A percentile compares a stretch with the other conserved stretches of the same genome.
phyloP scores from a whole-genome alignment of 495 filamentous ascomycete genomes.

The Lasiosphaeria hispida region DNA sequence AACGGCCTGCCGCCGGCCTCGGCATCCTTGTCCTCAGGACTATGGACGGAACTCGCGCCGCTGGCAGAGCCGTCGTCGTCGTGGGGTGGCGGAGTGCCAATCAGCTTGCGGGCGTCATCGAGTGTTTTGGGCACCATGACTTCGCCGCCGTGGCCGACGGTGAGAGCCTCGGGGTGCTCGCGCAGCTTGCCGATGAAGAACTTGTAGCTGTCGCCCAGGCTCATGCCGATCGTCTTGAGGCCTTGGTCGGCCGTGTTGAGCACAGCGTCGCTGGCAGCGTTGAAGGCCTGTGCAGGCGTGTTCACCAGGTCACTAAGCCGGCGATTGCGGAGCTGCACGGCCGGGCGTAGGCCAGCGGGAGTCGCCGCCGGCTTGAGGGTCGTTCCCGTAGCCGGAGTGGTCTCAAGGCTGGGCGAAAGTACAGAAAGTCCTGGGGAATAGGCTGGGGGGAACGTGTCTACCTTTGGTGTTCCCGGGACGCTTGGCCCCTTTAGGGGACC shows the following conservation, averaged over 20 bases:
- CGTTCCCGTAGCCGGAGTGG: conserved; percentile 38
- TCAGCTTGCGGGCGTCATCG: conserved; percentile 85
- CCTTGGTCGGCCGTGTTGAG: conserved; percentile 85
- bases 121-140: conserved; percentile 77
- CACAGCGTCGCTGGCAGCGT: conserved; percentile 78
- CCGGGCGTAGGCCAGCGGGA: conserved; percentile 39
- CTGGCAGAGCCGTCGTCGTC: conserved; percentile 50
- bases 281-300: conserved; percentile 72
- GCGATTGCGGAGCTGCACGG: conserved; percentile 50
- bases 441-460: conserved; percentile 51
- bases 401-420: conserved; percentile 3
- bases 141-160: conserved; percentile 33
- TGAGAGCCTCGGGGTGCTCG: conserved; percentile 54
- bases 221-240: conserved; percentile 82
- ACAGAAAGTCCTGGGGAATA: conserved; percentile 36
- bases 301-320: conserved; percentile 82
- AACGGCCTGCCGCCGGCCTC: conserved; percentile 23
- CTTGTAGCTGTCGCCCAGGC: conserved; percentile 87
- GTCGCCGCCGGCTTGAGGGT: conserved; percentile 39
- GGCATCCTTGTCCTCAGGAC: conserved; percentile 30
- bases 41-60: conserved; percentile 47
- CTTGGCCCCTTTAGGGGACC: conserved; percentile 59
- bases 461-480: conserved; percentile 52
- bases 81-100: conserved; percentile 62
- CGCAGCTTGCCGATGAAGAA: conserved; percentile 88